Percentiles rank a stretch among this genome's conserved stretches.
These are phyloP conservation scores for Posidonia australis DNA, from an alignment of 106 monocot species.

Conservation along the genomic window DNA sequence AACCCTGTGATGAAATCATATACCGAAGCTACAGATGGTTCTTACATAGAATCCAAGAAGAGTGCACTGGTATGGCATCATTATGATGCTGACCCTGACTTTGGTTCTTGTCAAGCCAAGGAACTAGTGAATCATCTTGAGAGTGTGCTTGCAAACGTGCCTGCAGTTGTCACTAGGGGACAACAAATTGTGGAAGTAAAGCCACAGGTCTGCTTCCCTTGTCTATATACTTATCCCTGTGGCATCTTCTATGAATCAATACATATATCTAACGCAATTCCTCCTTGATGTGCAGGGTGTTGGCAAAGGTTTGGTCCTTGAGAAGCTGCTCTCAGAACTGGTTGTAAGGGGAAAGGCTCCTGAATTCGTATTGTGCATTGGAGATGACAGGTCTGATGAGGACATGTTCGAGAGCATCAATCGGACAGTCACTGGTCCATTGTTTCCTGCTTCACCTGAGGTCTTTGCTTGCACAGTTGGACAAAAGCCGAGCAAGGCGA, in stretches of 20 bases:
- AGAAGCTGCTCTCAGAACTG: conserved; percentile 8
- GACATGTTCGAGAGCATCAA: conserved; percentile 14
- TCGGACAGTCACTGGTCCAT: neutral
- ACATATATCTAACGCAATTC: neutral
- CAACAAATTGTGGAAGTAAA: conserved; percentile 25
- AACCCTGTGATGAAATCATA: conserved; percentile 26
- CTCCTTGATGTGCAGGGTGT: conserved; percentile 1
- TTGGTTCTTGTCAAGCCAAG: conserved; percentile 25
- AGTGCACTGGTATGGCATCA: conserved; percentile 19
- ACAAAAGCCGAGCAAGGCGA: no score
- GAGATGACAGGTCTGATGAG: conserved; percentile 9
- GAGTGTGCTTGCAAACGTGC: conserved; percentile 22
- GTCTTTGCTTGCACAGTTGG: no score
- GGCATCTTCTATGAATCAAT: neutral
- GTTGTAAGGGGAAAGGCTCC: neutral
- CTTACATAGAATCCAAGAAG: conserved; percentile 19
- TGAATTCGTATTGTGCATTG: conserved; percentile 9
- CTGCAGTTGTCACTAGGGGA: conserved; percentile 19
- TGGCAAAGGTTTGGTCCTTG: conserved; percentile 3
- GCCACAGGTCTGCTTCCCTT: conserved; percentile 3
- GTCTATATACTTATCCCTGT: no score
- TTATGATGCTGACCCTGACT: conserved; percentile 24
- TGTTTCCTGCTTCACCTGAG: no score
- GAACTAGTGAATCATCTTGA: conserved; percentile 24
- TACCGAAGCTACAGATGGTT: conserved; percentile 24